These are phyloP conservation scores for Lichtheimia ramosa DNA, from an alignment of 371 early-diverging fungal genomes.

Conservation along the genomic window DNA sequence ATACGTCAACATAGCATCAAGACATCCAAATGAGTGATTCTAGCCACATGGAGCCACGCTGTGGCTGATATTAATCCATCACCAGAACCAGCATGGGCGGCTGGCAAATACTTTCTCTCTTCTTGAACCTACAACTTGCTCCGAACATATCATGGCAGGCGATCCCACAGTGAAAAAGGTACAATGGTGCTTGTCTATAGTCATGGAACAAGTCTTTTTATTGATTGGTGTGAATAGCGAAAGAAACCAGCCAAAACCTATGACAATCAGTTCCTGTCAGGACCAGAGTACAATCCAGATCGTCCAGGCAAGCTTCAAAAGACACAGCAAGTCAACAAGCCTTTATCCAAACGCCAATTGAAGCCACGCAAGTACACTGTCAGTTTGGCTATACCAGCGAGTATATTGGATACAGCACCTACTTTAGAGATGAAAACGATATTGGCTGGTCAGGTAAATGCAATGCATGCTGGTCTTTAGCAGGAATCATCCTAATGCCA, in stretches of 20 bases:
- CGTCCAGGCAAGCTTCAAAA: constrained; percentile 30
- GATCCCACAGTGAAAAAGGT: constrained; percentile 1
- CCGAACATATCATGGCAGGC: not conserved
- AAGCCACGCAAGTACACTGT: constrained; percentile 54
- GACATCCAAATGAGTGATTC: too few relatives aligned
- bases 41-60: too few relatives aligned
- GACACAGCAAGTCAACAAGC: constrained; percentile 24
- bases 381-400: constrained; percentile 71
- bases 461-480: not conserved
- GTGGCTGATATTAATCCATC: too few relatives aligned
- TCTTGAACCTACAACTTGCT: too few relatives aligned
- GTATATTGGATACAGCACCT: constrained; percentile 69
- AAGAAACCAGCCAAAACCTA: constrained; percentile 31
- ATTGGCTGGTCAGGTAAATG: constrained; percentile 68
- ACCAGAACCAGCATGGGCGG: too few relatives aligned
- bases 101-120: too few relatives aligned
- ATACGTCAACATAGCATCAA: too few relatives aligned
- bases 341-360: constrained; percentile 21
- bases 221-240: constrained; percentile 5
- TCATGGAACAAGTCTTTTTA: not conserved
- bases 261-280: constrained; percentile 52
- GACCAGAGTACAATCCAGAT: constrained; percentile 47
- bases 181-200: not conserved
- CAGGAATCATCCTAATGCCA: not conserved
- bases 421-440: constrained; percentile 73